Conservation (phyloP, 2,329 filamentous ascomycete species). For the Coniochaeta sp. region DNA sequence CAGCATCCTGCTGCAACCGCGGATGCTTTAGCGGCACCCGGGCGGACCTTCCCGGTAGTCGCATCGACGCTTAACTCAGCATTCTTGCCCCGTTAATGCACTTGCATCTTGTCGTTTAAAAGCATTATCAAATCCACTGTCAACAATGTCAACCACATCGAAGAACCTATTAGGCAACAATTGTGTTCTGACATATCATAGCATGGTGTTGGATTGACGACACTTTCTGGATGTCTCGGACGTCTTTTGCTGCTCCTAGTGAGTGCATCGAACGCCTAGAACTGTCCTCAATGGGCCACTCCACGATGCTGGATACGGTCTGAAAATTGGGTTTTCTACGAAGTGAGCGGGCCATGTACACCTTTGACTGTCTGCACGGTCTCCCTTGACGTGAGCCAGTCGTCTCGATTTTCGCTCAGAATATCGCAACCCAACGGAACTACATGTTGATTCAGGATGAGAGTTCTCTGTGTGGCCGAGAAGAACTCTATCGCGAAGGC, state of each 20-base stretch:
- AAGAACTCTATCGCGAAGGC: constrained; percentile 94
- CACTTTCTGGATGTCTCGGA: not conserved
- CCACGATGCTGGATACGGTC: not conserved
- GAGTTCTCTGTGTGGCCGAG: constrained; percentile 50
- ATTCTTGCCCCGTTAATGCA: not conserved
- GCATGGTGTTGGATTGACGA: not conserved
- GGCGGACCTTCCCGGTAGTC: no score
- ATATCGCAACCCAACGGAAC: not conserved
- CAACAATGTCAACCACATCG: not conserved
- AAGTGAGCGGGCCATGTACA: not conserved
- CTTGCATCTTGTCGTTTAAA: not conserved
- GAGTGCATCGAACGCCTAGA: not conserved
- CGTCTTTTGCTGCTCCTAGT: not conserved
- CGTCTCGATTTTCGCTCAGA: not conserved
- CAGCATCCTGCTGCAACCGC: not conserved
- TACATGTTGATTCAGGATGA: constrained; percentile 24
- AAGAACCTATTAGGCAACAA: not conserved
- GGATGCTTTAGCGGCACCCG: not conserved
- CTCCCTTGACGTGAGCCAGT: not conserved
- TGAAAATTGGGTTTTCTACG: not conserved
- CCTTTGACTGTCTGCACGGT: not conserved
- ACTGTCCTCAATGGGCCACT: not conserved
- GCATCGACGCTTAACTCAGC: not conserved
- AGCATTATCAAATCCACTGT: not conserved
- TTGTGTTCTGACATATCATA: not conserved